Base-by-base conservation (phyloP, 805 yeast species). In the Zygosaccharomyces lentus region DNA sequence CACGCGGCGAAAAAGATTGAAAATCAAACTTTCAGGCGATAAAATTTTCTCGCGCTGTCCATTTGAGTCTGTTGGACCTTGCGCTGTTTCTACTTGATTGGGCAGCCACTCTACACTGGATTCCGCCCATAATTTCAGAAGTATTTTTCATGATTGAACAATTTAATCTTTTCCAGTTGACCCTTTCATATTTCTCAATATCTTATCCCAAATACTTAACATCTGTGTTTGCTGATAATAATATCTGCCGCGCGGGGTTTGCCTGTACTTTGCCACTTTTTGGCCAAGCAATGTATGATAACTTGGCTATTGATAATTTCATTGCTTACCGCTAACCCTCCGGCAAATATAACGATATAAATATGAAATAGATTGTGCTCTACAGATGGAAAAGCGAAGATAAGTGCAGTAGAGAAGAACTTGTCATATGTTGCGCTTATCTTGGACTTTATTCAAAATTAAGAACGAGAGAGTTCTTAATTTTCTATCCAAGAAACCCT, bases 191-290 rank as follows among this genome's bases (percentile, higher is more conserved):
- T 50, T 62, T 80, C 48, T 74, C 75, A 1, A 62, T 67, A 46
- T 68, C 77, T 6, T 80, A 75, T 57, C 74, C 71, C 26, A 62
- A 74, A 46, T 74, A 71, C 56, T 50, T 76, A 49, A 82, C 82
- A 1, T 78, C 83, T 0, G 82, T 76, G 2, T 78, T 75, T 61
- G 83, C 84, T 6, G 76, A 79, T 31, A 79, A 78, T 55, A 75
- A 68, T 30, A 61, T 79, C 19, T 70, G 72, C 48, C 71, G 85
- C 45, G 67, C 78, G 4, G 62, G 64, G 2, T 71, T 74, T 53
- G 85, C 82, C 1, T 77, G 79, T 51, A 76, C 73, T 2, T 81
- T 81, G 68, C 84, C 86, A 30, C 68, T 84, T 40, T 82, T 84
- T 61, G 84, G 85, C 4, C 58, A 70, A 29, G 75, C 77, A 29